Base-by-base conservation (phyloP, 371 early-diverging fungal species). In the Mucor mucedo region DNA sequence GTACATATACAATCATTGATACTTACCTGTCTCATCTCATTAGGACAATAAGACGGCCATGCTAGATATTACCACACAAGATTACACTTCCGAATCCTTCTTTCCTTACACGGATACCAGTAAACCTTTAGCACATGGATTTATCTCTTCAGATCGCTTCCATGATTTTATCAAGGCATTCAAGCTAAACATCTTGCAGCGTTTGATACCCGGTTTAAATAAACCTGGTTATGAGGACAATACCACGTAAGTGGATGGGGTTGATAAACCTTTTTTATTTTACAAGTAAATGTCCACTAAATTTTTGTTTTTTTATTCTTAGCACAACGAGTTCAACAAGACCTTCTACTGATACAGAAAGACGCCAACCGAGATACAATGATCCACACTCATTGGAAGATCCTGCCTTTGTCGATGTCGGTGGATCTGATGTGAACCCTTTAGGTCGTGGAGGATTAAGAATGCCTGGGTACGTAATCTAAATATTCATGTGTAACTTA, bases 41-140 rank as follows among this genome's bases (percentile, higher is more conserved):
- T 63, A 85, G 89, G 89, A 88, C 48, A 86, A 84, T 52, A 84
- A 86, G 47, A 86, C 88, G 6, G 82, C 82, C 41, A 84, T 84
- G 11, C 52, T 87, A 33, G 90, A 89, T 53, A 63, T 90, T 5
- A 52, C 69, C 29, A 68, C 75, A 41, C 63, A 79, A 35, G 82
- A 85, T 38, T 87, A 84, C 55, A 82, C 87, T 30, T 84, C 89
- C 8, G 70, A 68, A 29, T 80, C 84, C 4, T 79, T 84, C 56
- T 89, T 82, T 60, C 89, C 90, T 6, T 79, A 76, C 27, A 58
- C 70, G 1, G 72, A 81, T 9, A 29, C 2, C 0, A 21, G 21
- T 4, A 66, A 80, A 21, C 84, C 83, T 29, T 75, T 84, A 1
- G 74, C 84, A 40, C 80, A 84, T 66, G 89, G 79, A 1, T 88